Evolutionary conservation across 139 green algal species (phyloP).

Genomic region (Chlamydomonas sphaeroides): DNA sequence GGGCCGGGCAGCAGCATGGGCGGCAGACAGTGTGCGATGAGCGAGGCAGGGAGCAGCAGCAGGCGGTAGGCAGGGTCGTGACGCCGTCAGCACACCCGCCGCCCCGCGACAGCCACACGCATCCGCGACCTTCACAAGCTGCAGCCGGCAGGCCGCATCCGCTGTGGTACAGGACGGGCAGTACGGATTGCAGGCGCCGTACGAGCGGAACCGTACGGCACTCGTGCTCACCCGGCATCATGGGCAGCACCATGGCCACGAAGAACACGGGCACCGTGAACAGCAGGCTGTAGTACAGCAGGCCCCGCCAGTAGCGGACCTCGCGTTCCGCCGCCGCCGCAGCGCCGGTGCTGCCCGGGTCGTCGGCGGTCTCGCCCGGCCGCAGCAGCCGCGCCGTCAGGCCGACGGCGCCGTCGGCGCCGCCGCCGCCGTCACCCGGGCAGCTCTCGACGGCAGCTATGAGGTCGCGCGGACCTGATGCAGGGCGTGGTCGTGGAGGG

Average conservation of each 20-base stretch:
- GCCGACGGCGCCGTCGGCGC: constrained; percentile 35
- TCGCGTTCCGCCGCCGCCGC: constrained; percentile 50
- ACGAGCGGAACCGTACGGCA: too few relatives aligned
- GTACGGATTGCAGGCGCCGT: too few relatives aligned
- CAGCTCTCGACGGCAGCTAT: constrained; percentile 62
- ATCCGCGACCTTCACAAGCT: background rate
- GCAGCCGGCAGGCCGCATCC: too few relatives aligned
- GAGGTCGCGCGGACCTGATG: constrained; percentile 54
- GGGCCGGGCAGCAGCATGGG: too few relatives aligned
- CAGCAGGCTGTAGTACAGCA: constrained; percentile 54
- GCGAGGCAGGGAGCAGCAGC: too few relatives aligned
- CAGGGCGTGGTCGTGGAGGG: too few relatives aligned
- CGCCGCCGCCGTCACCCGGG: constrained; percentile 23
- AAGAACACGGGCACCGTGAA: constrained; percentile 93
- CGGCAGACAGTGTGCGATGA: too few relatives aligned
- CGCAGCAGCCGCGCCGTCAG: constrained; percentile 59
- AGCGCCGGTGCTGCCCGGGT: constrained; percentile 17
- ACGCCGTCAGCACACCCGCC: background rate
- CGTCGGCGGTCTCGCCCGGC: background rate
- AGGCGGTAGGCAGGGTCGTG: too few relatives aligned
- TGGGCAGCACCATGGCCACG: constrained; percentile 88
- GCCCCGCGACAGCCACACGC: background rate
- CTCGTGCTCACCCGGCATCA: constrained; percentile 60
- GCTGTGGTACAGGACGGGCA: too few relatives aligned
- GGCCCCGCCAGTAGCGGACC: constrained; percentile 60